Evolutionary conservation across 176 grass and related monocot genomes (phyloP).

Genomic region (Alloteropsis semialata): DNA sequence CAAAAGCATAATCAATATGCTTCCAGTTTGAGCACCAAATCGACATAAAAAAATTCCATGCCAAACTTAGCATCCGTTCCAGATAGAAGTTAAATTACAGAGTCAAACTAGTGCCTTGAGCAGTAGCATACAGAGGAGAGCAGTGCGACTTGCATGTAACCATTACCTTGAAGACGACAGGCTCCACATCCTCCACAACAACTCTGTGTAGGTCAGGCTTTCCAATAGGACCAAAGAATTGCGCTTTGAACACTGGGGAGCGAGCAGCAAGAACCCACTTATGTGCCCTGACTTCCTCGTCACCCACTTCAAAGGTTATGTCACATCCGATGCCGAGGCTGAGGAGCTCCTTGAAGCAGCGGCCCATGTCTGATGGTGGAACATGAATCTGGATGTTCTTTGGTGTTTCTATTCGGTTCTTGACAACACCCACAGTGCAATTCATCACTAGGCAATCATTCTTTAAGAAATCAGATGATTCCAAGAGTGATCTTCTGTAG

Average conservation of each 20-base stretch:
- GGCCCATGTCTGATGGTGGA: constrained; percentile 64
- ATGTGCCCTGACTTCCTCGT: constrained; percentile 62
- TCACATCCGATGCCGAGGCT: constrained; percentile 59
- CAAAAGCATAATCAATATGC: not conserved
- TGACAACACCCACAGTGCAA: constrained; percentile 89
- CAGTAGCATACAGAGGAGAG: not conserved
- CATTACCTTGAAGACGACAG: constrained; percentile 81
- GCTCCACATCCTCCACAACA: constrained; percentile 78
- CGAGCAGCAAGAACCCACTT: constrained; percentile 87
- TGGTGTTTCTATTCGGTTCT: constrained; percentile 65
- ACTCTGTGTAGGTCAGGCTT: constrained; percentile 55
- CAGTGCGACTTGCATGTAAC: not conserved
- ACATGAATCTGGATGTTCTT: constrained; percentile 54
- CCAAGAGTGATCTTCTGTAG: constrained; percentile 71
- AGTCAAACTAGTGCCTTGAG: not conserved
- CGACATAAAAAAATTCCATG: not conserved
- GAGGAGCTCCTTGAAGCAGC: constrained; percentile 60
- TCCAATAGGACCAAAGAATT: constrained; percentile 90
- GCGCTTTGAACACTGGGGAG: constrained; percentile 84
- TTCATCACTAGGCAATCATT: constrained; percentile 70
- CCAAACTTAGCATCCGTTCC: not conserved
- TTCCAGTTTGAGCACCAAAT: not conserved
- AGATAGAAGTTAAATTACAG: constrained; percentile 6
- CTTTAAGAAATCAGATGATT: constrained; percentile 72
- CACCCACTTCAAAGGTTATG: constrained; percentile 65